Evolutionary conservation across 208 protist genomes (phyloP), one percentile per base, ranked within the genome.

Genomic region (Crithidia bombi): DNA sequence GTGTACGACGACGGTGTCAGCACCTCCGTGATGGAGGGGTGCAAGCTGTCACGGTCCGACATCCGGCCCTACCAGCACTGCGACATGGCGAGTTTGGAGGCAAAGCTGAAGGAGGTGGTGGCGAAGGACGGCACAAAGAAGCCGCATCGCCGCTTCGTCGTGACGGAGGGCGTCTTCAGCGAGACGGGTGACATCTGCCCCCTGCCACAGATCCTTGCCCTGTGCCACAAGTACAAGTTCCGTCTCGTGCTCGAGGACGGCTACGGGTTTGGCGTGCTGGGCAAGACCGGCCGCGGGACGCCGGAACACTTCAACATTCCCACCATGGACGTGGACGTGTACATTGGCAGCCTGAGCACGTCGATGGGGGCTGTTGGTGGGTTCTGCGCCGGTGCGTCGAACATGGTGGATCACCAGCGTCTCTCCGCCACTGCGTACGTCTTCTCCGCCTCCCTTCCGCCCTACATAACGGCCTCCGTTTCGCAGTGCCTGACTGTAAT

Each of bases 371-470:
- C 82, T 23, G 86, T 98, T 26, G 98, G 98, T 41, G 98, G 98
- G 23, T 99, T 99, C 78, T 98, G 95, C 78, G 83, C 89, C 41
- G 97, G 97, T 33, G 71, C 59, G 14, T 69, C 78, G 10, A 65
- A 74, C 30, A 89, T 99, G 44, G 82, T 98, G 19, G 94, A 98
- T 38, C 97, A 98, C 71, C 97, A 99, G 89, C 87, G 96, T 30
- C 81, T 99, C 28, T 71, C 80, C 59, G 90, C 88, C 19, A 72
- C 86, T 0, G 98, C 96, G 33, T 99, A 99, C 84, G 89, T 97
- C 44, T 99, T 99, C 82, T 98, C 96, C 17, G 98, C 98, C 9
- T 99, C 98, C 7, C 74, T 98, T 11, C 98, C 98, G 14, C 93
- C 98, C 12, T 98, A 98, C 73, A 59, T 98, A 7, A 96, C 95